A percentile compares a stretch with the other conserved stretches of the same genome.
These are phyloP conservation scores for Amaranthus hypochondriacus DNA, from an alignment of 148 eudicot species.

Conservation along the genomic window DNA sequence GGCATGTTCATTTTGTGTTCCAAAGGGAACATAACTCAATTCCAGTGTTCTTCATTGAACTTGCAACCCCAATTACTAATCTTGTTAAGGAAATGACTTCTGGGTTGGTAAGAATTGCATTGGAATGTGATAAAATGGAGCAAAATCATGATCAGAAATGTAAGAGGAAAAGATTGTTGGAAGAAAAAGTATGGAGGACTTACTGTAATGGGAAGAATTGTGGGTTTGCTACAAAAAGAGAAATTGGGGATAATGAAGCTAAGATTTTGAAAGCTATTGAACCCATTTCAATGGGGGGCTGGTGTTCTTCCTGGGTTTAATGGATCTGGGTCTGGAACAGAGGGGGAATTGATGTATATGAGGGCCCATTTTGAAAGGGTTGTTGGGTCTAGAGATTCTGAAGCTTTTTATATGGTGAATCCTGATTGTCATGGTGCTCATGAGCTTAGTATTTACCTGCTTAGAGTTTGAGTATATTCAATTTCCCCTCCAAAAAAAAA, in stretches of 20 bases:
- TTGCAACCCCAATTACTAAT: conserved; percentile 52
- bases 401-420: conserved; percentile 79
- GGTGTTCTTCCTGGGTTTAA: conserved; percentile 62
- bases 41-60: conserved; percentile 59
- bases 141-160: neutral
- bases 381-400: conserved; percentile 76
- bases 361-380: conserved; percentile 79
- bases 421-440: conserved; percentile 82
- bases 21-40: conserved; percentile 42
- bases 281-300: conserved; percentile 79
- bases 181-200: conserved; percentile 61
- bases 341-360: conserved; percentile 74
- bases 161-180: conserved; percentile 32
- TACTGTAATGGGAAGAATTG: conserved; percentile 71
- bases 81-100: conserved; percentile 66
- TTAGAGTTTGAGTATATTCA: conserved; percentile 36
- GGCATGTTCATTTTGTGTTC: conserved; percentile 64
- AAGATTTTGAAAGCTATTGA: conserved; percentile 57
- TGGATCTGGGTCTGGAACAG: conserved; percentile 33
- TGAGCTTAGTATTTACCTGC: conserved; percentile 72
- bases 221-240: conserved; percentile 50
- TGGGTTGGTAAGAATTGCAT: conserved; percentile 58
- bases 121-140: conserved; percentile 50
- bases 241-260: conserved; percentile 51
- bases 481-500: neutral